phyloP scores from a whole-genome alignment of 1,284 basidiomycete species.

The Heterobasidion parviporum region DNA sequence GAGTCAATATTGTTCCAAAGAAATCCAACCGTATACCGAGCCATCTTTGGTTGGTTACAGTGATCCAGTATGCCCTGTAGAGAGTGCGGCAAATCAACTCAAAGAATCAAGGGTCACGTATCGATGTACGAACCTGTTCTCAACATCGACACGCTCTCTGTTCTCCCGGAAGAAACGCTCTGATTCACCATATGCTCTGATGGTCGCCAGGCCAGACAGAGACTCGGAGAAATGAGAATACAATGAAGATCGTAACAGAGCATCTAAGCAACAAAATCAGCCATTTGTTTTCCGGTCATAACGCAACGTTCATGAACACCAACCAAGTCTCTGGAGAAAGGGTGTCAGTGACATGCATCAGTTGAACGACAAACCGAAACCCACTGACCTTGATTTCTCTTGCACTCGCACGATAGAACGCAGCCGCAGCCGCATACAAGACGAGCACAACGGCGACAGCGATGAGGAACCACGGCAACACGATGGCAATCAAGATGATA shows the following conservation, averaged over 20 bases:
- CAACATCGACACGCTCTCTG: constrained; percentile 71
- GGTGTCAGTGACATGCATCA: background rate
- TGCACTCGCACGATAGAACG: constrained; percentile 84
- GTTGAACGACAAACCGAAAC: background rate
- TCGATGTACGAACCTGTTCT: constrained; percentile 54
- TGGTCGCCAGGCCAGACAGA: constrained; percentile 79
- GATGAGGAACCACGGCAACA: constrained; percentile 82
- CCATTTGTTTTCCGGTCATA: too few species aligned
- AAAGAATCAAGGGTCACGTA: background rate
- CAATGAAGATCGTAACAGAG: constrained; percentile 54
- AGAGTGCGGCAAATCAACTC: too few species aligned
- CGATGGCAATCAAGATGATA: constrained; percentile 70
- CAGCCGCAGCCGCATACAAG: constrained; percentile 57
- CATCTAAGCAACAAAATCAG: constrained; percentile 32
- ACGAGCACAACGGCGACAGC: constrained; percentile 54
- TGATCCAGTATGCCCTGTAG: constrained; percentile 77
- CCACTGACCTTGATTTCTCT: constrained; percentile 72
- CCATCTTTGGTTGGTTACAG: constrained; percentile 82
- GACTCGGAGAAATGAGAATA: constrained; percentile 88
- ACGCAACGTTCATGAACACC: constrained; percentile 2
- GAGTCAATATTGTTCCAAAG: constrained; percentile 71
- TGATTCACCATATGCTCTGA: constrained; percentile 76
- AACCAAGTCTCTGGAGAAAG: constrained; percentile 38
- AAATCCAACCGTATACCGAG: constrained; percentile 84
- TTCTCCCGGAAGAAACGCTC: constrained; percentile 72